These are phyloP conservation scores for Saprolegnia parasitica DNA, from an alignment of 352 stramenopile genomes.

Conservation along the genomic window DNA sequence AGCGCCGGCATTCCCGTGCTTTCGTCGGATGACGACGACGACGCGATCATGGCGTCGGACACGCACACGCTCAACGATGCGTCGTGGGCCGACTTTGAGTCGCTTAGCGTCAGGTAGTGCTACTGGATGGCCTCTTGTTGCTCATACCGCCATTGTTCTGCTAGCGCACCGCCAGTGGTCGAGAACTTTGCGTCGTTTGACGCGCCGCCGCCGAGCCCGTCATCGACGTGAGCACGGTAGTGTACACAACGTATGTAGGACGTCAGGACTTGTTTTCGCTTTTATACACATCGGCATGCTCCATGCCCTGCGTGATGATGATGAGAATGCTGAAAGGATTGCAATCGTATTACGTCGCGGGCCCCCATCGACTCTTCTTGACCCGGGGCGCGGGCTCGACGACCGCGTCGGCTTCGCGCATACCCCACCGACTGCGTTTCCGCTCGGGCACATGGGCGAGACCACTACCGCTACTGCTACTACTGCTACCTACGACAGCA, in stretches of 20 bases:
- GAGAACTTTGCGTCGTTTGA: slow-evolving; percentile 25
- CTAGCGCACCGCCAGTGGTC: not conserved
- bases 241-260: slow-evolving; percentile 21
- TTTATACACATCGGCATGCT: no score
- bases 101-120: not conserved
- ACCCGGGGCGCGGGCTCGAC: slow-evolving; percentile 2
- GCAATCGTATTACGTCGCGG: not conserved
- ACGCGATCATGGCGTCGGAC: slow-evolving; percentile 12
- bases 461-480: no score
- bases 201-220: slow-evolving; percentile 5
- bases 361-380: slow-evolving; percentile 22
- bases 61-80: slow-evolving; percentile 38
- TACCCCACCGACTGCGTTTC: slow-evolving; percentile 11
- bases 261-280: slow-evolving; percentile 6
- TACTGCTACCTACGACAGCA: no score
- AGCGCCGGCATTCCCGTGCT: slow-evolving; percentile 1
- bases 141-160: no score
- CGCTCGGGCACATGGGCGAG: not conserved
- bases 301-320: no score
- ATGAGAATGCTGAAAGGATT: not conserved
- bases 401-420: not conserved
- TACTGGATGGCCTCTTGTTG: no score
- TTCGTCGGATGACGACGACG: slow-evolving; percentile 23
- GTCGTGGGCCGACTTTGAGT: slow-evolving; percentile 29
- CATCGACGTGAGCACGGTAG: slow-evolving; percentile 2